Conservation (phyloP, 257 asterid genomes). For the Solanum dulcamara region DNA sequence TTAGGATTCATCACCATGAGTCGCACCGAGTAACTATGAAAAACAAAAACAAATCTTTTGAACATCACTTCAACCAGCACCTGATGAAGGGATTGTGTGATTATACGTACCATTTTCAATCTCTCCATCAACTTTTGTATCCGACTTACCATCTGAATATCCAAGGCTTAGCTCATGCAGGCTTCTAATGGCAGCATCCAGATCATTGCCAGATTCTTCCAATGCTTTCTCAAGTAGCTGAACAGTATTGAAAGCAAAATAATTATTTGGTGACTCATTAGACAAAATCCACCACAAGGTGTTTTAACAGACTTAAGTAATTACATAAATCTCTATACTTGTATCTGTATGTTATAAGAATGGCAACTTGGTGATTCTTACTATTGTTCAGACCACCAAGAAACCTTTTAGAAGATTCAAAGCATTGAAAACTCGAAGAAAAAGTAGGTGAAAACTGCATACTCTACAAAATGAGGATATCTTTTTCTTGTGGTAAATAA, state of each 20-base stretch:
- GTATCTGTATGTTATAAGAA: neutral
- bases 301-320: neutral
- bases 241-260: slow-evolving; percentile 1
- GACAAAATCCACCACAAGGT: neutral
- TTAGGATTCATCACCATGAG: neutral
- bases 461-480: neutral
- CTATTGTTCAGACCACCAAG: neutral
- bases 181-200: slow-evolving; percentile 43
- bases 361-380: neutral
- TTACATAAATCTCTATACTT: neutral
- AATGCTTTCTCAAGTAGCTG: slow-evolving; percentile 57
- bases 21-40: neutral
- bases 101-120: slow-evolving; percentile 25
- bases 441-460: neutral
- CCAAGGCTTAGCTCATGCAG: slow-evolving; percentile 38
- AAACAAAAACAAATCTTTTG: neutral
- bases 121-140: slow-evolving; percentile 17
- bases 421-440: neutral
- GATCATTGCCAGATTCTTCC: slow-evolving; percentile 42
- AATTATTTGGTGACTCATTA: neutral
- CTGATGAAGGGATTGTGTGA: neutral
- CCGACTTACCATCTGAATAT: slow-evolving; percentile 14
- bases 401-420: neutral
- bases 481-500: neutral
- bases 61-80: neutral